Conservation (phyloP, 192 early-diverging fungal species). For the Podila verticillata region DNA sequence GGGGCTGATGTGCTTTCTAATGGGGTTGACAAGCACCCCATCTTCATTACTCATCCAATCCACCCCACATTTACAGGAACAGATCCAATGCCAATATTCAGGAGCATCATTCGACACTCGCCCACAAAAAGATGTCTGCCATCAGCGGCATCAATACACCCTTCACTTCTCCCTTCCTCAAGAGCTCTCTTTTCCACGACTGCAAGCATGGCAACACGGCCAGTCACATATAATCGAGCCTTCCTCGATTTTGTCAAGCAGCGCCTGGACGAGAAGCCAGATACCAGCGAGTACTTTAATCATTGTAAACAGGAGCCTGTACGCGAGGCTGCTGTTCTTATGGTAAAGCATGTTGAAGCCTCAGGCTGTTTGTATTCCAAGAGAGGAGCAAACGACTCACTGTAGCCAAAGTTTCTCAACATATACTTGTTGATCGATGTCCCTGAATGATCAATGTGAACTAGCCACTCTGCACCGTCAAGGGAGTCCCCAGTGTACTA, state of each 20-base stretch:
- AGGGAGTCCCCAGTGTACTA: constrained; percentile 71
- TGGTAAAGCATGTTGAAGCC: constrained; percentile 7
- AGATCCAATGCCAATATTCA: too few species aligned
- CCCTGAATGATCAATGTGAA: background rate
- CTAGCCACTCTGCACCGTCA: constrained; percentile 70
- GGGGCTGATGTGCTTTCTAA: too few species aligned
- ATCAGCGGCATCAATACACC: too few species aligned
- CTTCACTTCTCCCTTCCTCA: too few species aligned
- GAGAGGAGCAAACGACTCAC: background rate
- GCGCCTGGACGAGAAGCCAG: constrained; percentile 19
- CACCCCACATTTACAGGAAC: too few species aligned
- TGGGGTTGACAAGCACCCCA: too few species aligned
- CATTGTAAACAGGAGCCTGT: constrained; percentile 31
- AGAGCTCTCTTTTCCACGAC: too few species aligned
- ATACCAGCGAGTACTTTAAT: constrained; percentile 31
- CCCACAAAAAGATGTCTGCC: background rate
- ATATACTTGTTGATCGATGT: background rate
- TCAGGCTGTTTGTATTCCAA: background rate
- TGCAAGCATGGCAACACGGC: background rate
- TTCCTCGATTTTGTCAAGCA: constrained; percentile 25
- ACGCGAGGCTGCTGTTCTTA: constrained; percentile 42
- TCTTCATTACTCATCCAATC: too few species aligned
- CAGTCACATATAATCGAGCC: constrained; percentile 13
- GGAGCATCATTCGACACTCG: background rate
- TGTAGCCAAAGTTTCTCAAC: constrained; percentile 23